These are phyloP conservation scores for Solanum pinnatisectum DNA, from an alignment of 257 asterid genomes.

Conservation along the genomic window DNA sequence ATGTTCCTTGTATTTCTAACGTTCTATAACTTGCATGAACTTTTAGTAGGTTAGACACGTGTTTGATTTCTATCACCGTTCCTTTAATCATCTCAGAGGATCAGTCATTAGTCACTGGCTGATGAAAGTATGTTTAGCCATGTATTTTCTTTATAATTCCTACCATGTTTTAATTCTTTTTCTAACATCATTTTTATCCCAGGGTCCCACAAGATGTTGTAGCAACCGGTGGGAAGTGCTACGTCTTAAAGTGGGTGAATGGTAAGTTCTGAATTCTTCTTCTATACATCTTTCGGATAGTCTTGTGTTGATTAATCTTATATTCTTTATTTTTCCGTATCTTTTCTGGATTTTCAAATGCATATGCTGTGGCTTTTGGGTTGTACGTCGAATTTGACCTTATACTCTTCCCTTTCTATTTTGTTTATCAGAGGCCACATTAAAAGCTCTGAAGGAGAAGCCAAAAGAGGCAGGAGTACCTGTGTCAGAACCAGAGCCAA, in stretches of 20 bases:
- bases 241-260: constrained; percentile 74
- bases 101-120: background rate
- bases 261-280: constrained; percentile 38
- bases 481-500: constrained; percentile 90
- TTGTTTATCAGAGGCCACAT: constrained; percentile 47
- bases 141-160: background rate
- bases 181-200: background rate
- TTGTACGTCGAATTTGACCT: background rate
- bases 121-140: background rate
- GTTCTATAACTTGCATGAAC: background rate
- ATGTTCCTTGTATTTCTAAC: background rate
- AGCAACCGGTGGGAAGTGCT: constrained; percentile 88
- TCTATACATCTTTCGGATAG: background rate
- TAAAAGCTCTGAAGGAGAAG: constrained; percentile 57
- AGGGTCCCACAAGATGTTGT: constrained; percentile 97
- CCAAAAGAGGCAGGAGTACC: constrained; percentile 46
- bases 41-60: background rate
- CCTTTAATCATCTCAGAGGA: background rate
- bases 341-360: background rate
- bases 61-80: background rate
- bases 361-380: background rate
- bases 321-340: background rate
- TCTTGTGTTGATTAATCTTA: background rate
- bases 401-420: constrained; percentile 12
- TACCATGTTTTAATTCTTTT: background rate